phyloP scores from a whole-genome alignment of 306 rosid genomes.

The Quercus agrifolia region DNA sequence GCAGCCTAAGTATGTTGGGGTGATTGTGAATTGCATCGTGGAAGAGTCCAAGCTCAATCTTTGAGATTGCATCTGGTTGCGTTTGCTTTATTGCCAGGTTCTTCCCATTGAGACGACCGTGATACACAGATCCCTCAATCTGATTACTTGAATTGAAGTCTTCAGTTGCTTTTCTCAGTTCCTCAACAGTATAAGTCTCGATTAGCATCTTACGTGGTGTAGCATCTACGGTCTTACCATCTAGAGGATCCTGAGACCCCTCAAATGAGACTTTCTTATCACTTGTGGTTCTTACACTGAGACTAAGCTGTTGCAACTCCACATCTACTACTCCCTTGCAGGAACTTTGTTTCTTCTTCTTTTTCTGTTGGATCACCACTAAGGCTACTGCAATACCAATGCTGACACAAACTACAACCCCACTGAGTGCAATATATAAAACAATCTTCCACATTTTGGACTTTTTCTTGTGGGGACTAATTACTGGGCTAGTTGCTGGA shows the following conservation, averaged over 20 bases:
- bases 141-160: slow-evolving; percentile 69
- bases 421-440: slow-evolving; percentile 47
- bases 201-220: slow-evolving; percentile 41
- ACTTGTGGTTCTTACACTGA: slow-evolving; percentile 73
- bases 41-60: slow-evolving; percentile 52
- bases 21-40: slow-evolving; percentile 55
- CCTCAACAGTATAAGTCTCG: slow-evolving; percentile 57
- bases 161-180: slow-evolving; percentile 71
- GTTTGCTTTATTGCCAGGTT: slow-evolving; percentile 62
- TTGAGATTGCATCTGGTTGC: slow-evolving; percentile 34
- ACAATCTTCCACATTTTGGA: slow-evolving; percentile 48
- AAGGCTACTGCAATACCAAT: slow-evolving; percentile 45
- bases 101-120: slow-evolving; percentile 79
- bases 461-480: slow-evolving; percentile 44
- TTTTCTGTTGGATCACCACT: slow-evolving; percentile 48
- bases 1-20: slow-evolving; percentile 71
- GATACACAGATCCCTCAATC: slow-evolving; percentile 77
- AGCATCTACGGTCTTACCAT: slow-evolving; percentile 30
- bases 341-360: slow-evolving; percentile 36
- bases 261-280: slow-evolving; percentile 86
- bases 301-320: slow-evolving; percentile 82
- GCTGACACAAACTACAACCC: slow-evolving; percentile 42
- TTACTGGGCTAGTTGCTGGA: slow-evolving; percentile 33
- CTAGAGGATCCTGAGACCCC: slow-evolving; percentile 46
- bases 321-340: slow-evolving; percentile 52